A percentile compares a stretch with the other conserved stretches of the same genome.
These are phyloP conservation scores for Gossypium ekmanianum DNA, from an alignment of 345 rosid genomes.

Conservation along the genomic window DNA sequence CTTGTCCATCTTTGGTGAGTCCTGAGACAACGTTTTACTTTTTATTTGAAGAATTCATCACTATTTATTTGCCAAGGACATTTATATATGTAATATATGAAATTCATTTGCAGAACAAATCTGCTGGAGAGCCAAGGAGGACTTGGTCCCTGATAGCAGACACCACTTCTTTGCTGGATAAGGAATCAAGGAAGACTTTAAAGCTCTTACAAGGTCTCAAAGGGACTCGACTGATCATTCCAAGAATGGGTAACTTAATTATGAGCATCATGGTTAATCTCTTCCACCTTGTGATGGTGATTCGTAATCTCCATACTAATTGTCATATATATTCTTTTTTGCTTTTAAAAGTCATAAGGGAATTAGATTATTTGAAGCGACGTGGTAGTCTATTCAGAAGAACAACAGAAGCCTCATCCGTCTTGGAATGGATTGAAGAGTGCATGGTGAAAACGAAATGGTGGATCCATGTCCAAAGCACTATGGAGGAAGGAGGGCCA, in stretches of 20 bases:
- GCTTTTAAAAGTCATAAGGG: constrained; percentile 55
- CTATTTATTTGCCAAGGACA: background rate
- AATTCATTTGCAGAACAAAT: constrained; percentile 38
- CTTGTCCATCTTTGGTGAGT: constrained; percentile 47
- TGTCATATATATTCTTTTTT: background rate
- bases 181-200: constrained; percentile 61
- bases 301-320: background rate
- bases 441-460: constrained; percentile 58
- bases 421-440: constrained; percentile 76
- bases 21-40: background rate
- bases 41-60: constrained; percentile 5
- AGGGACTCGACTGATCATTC: constrained; percentile 66
- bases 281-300: background rate
- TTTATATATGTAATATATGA: constrained; percentile 12
- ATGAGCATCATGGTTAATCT: background rate
- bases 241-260: constrained; percentile 58
- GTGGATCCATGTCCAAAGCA: constrained; percentile 82
- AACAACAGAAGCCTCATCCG: constrained; percentile 49
- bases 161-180: constrained; percentile 59
- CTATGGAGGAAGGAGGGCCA: constrained; percentile 48
- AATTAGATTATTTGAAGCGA: constrained; percentile 60
- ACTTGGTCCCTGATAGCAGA: constrained; percentile 79
- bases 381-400: constrained; percentile 49
- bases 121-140: constrained; percentile 37
- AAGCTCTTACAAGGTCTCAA: constrained; percentile 85